Base-by-base conservation (phyloP, 2,329 filamentous ascomycete genomes). In the Colletotrichum chlorophyti region DNA sequence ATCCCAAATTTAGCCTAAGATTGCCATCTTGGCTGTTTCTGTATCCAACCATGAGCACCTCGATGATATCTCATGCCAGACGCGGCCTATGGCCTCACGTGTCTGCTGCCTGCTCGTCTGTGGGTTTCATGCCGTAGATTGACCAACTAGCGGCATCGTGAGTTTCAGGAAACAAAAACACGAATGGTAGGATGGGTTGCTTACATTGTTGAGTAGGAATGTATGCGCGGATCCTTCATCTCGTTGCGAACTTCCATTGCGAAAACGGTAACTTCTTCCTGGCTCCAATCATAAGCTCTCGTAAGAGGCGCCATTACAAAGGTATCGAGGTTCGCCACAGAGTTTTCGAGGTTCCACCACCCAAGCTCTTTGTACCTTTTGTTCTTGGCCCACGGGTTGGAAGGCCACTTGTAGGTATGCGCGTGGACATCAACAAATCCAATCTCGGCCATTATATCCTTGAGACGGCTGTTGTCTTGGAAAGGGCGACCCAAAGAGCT, bases 351-450 rank as follows among this genome's bases (percentile, higher is more conserved):
- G 12, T 66, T 69, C 65, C 71, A 57, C 63, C 17, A 64, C 68
- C 82, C 82, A 1, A 83, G 65, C 45, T 83, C 76, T 65, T 83
- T 86, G 52, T 80, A 73, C 21, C 77, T 76, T 4, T 72, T 71
- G 35, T 83, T 77, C 38, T 76, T 78, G 0, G 82, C 76, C 82
- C 83, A 86, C 6, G 73, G 66, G 63, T 80, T 81, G 26, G 74
- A 74, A 0, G 83, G 82, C 70, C 82, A 78, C 66, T 77, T 80
- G 64, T 74, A 79, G 14, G 78, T 65, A 2, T 74, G 69, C 64
- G 83, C 78, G 0, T 70, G 69, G 0, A 86, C 76, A 46, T 84
- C 76, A 49, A 76, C 70, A 61, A 86, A 86, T 1, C 84, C 84
- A 0, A 77, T 80, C 14, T 80, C 78, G 8, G 70, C 67, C 66